Base-by-base conservation (phyloP, 2,329 filamentous ascomycete species). In the Ascochyta clinopodiicola region DNA sequence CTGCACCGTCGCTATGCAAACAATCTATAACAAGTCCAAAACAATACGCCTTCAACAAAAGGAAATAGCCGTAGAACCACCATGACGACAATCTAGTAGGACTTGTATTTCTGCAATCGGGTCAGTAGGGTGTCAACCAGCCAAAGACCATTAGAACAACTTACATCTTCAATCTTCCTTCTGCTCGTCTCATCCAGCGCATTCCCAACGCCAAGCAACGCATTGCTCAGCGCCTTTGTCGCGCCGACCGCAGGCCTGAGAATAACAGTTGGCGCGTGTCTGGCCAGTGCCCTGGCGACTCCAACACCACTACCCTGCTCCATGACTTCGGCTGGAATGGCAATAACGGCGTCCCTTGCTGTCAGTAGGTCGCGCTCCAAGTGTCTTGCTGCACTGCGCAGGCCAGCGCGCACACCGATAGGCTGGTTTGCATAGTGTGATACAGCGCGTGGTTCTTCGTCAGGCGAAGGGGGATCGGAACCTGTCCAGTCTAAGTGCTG, bases 361-460 rank as follows among this genome's bases (percentile, higher is more conserved):
- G 93, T 81, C 35, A 94, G 83, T n/a, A 99, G 81, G 74, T 99
- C 96, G 31, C 92, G 86, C 57, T 93, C 88, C 25, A 99, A 82
- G 48, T 92, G 91, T 25, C 87, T 81, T 67, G 93, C 94, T 4
- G 92, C 95, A 12, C 90, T 90, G 2, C 90, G 84, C 15, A 99
- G 80, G 3, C 95, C 95, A 66, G 96, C 91, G 3, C 94, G 82
- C 2, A 99, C 90, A 1, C 91, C 91, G 2, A 95, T 86, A 0
- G 96, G 96, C 71, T 98, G 95, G 66, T 98, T 91, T 0, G 96
- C 95, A 70, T 99, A 99, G 2, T 94, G 84, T 9, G 91, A 96
- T 60, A 97, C 91, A 60, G 90, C 89, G 64, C 91, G 92, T 57
- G 82, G 85, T 60, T 90, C 86, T 51, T 91, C 88, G 15, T 87